phyloP scores from a whole-genome alignment of 441 rosid species.

The Erodium texanum region DNA sequence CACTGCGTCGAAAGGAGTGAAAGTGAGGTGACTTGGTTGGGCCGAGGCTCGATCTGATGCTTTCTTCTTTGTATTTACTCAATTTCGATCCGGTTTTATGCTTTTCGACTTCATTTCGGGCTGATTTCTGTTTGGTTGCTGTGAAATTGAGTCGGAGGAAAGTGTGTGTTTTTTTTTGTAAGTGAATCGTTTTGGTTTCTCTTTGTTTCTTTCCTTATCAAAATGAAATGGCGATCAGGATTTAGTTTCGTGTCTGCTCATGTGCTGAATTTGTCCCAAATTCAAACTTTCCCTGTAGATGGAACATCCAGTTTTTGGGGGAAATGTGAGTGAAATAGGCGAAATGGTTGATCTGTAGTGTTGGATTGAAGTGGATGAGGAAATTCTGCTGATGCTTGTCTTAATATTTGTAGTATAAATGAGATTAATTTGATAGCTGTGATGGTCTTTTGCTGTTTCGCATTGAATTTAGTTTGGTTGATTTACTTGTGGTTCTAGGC shows the following conservation, averaged over 20 bases:
- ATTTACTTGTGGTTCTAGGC: neutral
- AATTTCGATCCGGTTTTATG: neutral
- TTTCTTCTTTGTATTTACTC: neutral
- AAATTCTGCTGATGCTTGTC: slow-evolving; percentile 1
- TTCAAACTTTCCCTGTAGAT: neutral
- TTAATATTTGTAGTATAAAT: slow-evolving; percentile 4
- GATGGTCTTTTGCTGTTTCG: neutral
- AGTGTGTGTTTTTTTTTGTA: neutral
- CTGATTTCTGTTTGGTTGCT: neutral
- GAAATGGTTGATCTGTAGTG: neutral
- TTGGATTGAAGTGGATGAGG: neutral
- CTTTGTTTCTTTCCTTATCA: neutral
- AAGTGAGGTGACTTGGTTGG: neutral
- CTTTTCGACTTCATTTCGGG: neutral
- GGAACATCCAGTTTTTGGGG: neutral
- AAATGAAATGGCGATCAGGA: neutral
- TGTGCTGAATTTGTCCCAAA: neutral
- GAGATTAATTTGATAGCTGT: neutral
- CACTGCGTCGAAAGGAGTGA: neutral
- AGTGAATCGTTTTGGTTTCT: neutral
- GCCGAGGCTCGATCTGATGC: slow-evolving; percentile 3
- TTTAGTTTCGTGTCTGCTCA: neutral
- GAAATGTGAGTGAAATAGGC: neutral
- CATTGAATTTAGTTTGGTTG: slow-evolving; percentile 1
- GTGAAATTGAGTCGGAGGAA: neutral